phyloP scores from a whole-genome alignment of 805 yeast genomes.

The Candida sithepensis region DNA sequence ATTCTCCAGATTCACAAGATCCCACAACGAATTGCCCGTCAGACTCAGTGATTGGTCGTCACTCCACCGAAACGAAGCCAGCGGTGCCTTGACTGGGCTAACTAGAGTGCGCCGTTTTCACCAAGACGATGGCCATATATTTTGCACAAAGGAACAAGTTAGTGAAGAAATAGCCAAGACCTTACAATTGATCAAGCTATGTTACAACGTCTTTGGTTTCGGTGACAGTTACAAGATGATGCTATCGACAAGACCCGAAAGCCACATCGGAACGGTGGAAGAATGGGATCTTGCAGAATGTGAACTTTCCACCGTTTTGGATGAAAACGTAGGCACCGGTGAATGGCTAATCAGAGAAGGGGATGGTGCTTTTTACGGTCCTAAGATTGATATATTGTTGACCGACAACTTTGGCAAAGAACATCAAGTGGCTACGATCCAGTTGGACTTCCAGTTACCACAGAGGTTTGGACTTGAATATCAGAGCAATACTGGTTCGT shows the following conservation, averaged over 20 bases:
- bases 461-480: constrained; percentile 73
- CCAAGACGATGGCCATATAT: constrained; percentile 97
- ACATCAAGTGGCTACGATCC: constrained; percentile 95
- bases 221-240: constrained; percentile 49
- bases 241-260: constrained; percentile 84
- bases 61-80: constrained; percentile 88
- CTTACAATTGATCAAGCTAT: constrained; percentile 66
- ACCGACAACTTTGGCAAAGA: constrained; percentile 75
- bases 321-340: constrained; percentile 41
- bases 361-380: constrained; percentile 98
- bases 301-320: constrained; percentile 57
- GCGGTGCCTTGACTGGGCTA: constrained; percentile 89
- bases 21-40: constrained; percentile 83
- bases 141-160: constrained; percentile 79
- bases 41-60: constrained; percentile 87
- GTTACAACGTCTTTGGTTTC: constrained; percentile 69
- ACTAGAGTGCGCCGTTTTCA: constrained; percentile 94
- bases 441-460: constrained; percentile 92
- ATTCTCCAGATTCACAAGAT: constrained; percentile 69
- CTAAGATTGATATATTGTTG: constrained; percentile 85
- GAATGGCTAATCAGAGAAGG: constrained; percentile 76
- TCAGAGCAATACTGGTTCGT: constrained; percentile 47
- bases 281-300: constrained; percentile 85
- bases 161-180: constrained; percentile 68
- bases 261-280: constrained; percentile 68